Evolutionary conservation across 257 asterid species (phyloP).

Genomic region (Solanum acaule): DNA sequence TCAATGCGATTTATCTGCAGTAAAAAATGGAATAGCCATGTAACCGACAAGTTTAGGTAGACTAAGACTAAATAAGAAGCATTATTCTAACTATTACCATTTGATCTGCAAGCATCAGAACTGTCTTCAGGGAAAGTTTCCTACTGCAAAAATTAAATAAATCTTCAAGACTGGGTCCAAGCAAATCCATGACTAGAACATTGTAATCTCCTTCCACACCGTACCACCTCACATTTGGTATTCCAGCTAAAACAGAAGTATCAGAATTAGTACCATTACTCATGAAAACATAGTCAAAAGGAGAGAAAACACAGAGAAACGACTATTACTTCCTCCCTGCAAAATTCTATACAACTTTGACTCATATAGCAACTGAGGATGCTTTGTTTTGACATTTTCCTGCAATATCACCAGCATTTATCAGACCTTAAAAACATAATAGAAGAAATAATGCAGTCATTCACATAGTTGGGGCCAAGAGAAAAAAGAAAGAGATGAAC

Average conservation of each 20-base stretch:
- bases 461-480: background rate
- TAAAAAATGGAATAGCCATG: background rate
- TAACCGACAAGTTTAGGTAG: background rate
- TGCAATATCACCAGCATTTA: constrained; percentile 14
- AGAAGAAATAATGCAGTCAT: background rate
- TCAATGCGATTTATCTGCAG: constrained; percentile 93
- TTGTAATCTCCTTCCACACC: constrained; percentile 95
- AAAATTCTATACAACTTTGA: constrained; percentile 87
- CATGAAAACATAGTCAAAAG: background rate
- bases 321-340: constrained; percentile 89
- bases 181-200: constrained; percentile 98
- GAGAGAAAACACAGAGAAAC: background rate
- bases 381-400: constrained; percentile 96
- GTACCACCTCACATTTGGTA: constrained; percentile 91
- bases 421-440: background rate
- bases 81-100: constrained; percentile 44
- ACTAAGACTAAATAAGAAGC: background rate
- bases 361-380: constrained; percentile 91
- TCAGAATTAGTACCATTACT: constrained; percentile 14
- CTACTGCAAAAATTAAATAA: constrained; percentile 93
- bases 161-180: constrained; percentile 99
- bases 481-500: background rate
- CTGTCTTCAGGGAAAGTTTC: constrained; percentile 91
- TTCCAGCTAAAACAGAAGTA: constrained; percentile 62
- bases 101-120: constrained; percentile 99